A percentile compares a stretch with the other conserved stretches of the same genome.
Conservation (phyloP, 768 basidiomycete species). For the Kwoniella mangroviensis region DNA sequence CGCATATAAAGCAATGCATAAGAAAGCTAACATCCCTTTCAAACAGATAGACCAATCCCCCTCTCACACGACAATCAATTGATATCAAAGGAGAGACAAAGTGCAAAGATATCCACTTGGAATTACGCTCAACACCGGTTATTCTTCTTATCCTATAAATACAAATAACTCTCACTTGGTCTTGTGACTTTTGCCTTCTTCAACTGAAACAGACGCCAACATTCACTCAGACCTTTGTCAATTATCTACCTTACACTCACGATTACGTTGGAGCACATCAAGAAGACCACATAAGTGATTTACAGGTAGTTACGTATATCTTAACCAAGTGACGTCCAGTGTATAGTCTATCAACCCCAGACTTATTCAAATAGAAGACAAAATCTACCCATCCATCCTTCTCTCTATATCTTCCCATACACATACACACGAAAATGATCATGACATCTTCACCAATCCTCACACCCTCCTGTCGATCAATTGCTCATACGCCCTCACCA, state of each 20-base stretch:
- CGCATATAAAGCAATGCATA: too few species aligned
- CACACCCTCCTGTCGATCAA: slow-evolving; percentile 28
- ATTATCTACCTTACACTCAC: not conserved
- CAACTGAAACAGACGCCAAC: not conserved
- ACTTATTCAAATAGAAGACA: not conserved
- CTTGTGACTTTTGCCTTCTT: slow-evolving; percentile 1
- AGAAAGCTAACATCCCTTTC: not conserved
- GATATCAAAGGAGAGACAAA: not conserved
- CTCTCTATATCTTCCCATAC: not conserved
- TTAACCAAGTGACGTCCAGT: not conserved
- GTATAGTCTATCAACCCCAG: too few species aligned
- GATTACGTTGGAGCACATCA: not conserved
- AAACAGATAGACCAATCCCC: not conserved
- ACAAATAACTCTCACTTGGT: not conserved
- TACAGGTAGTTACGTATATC: not conserved
- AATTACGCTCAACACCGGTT: not conserved
- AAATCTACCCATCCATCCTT: not conserved
- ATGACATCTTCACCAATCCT: slow-evolving; percentile 29
- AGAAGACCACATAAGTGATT: not conserved
- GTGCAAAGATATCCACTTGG: not conserved
- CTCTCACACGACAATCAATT: not conserved
- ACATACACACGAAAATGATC: slow-evolving; percentile 20
- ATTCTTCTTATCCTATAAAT: not conserved
- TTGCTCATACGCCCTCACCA: slow-evolving; percentile 32
- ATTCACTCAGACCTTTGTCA: not conserved